phyloP scores from a whole-genome alignment of 139 green algal species.

The Yamagishiella unicocca region DNA sequence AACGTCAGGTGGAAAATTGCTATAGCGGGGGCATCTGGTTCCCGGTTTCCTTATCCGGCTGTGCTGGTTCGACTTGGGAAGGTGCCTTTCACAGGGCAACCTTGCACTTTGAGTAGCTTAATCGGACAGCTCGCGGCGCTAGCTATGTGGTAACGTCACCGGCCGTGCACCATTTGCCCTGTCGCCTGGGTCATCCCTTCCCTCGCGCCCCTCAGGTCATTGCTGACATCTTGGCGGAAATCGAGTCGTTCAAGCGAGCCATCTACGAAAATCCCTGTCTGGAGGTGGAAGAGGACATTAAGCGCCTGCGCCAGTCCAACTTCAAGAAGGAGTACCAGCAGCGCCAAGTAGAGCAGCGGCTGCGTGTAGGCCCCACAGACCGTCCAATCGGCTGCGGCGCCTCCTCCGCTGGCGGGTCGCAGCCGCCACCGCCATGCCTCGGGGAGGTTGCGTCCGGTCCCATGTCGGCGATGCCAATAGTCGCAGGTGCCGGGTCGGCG shows the following conservation, averaged over 20 bases:
- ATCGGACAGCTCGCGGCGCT: too few relatives aligned
- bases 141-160: too few relatives aligned
- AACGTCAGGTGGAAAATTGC: too few relatives aligned
- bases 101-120: too few relatives aligned
- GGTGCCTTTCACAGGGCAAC: too few relatives aligned
- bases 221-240: constrained; percentile 36
- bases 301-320: constrained; percentile 58
- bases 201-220: constrained; percentile 26
- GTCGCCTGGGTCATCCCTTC: too few relatives aligned
- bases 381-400: neutral
- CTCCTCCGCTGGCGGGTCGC: neutral
- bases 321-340: constrained; percentile 65
- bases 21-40: too few relatives aligned
- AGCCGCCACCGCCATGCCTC: neutral
- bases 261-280: constrained; percentile 59
- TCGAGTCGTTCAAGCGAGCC: constrained; percentile 44
- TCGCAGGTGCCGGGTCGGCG: neutral
- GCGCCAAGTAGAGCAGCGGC: constrained; percentile 45
- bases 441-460: neutral
- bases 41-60: too few relatives aligned
- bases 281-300: constrained; percentile 57
- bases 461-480: neutral
- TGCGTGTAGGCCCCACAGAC: neutral
- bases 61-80: too few relatives aligned
- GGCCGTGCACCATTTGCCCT: too few relatives aligned